Evolutionary conservation across 1,139 yeast species (phyloP), one percentile per base, ranked within the genome.

Genomic region (Hansenula lynferdii): DNA sequence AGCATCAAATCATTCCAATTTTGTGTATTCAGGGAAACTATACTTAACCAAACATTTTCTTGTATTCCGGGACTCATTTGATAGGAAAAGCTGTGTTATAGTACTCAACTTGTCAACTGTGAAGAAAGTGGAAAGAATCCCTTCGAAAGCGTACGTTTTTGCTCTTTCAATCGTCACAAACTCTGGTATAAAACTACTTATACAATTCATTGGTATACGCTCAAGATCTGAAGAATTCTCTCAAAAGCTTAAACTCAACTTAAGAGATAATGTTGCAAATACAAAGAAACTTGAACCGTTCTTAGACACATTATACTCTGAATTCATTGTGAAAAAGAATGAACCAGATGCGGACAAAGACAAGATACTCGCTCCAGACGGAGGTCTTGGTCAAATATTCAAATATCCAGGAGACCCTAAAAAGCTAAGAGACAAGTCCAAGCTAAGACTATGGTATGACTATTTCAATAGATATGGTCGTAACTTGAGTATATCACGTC

Each of bases 401-500:
- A 84, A 85, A 50, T 94, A 83, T 57, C 98, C 98, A 0, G 98
- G 98, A 0, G 87, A 86, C 56, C 76, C 95, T 2, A 73, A 74
- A 44, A 83, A 81, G 43, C 67, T 80, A 31, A 75, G 85, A 40
- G 97, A 92, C 57, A 83, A 86, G 55, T 72, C 90, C 7, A 92
- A 90, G 52, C 77, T 90, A 75, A 82, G 92, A 50, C 67, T 90
- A 38, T 94, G 99, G 99, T 86, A 85, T 54, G 97, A 90, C 54
- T 80, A 85, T 49, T 85, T 89, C 58, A 70, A 82, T 42, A 75
- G 77, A 17, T 84, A 89, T 53, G 98, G 98, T 14, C 69, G 96
- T 37, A 90, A 90, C 54, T 64, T 94, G 38, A 80, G 95, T 1
- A 53, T 90, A 20, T 70, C 86, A 2, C 75, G 79, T 37, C 86